Conservation (phyloP, 2,329 filamentous ascomycete genomes). For the Talaromyces verruculosus region DNA sequence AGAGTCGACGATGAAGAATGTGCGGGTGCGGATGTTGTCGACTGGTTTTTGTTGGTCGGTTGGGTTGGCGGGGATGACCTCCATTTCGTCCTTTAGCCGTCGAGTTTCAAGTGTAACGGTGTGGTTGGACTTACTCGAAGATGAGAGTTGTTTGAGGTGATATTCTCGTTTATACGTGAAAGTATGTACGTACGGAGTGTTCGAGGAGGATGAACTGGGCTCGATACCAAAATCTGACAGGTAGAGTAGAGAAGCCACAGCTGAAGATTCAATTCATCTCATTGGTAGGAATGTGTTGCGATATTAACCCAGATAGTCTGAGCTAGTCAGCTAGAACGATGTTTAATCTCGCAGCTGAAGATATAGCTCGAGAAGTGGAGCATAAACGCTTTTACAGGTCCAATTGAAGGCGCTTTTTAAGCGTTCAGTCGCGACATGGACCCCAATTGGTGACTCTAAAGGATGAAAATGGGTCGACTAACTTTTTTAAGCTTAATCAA, state of each 20-base stretch:
- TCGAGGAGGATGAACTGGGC: too few species aligned
- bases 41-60: slow-evolving; percentile 7
- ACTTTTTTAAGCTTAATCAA: neutral
- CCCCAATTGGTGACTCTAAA: neutral
- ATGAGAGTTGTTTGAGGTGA: neutral
- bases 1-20: slow-evolving; percentile 9
- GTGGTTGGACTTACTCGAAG: neutral
- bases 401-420: neutral
- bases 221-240: neutral
- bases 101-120: neutral
- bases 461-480: neutral
- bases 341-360: neutral
- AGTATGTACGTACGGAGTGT: neutral
- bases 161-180: neutral
- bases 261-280: neutral
- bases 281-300: neutral
- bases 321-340: neutral
- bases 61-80: neutral
- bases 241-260: neutral
- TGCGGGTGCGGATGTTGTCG: slow-evolving; percentile 2
- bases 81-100: neutral
- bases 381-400: neutral
- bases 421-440: neutral
- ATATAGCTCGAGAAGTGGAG: neutral
- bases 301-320: neutral